Evolutionary conservation across 1,284 basidiomycete genomes (phyloP).

Genomic region (Trichosporon ovoides): DNA sequence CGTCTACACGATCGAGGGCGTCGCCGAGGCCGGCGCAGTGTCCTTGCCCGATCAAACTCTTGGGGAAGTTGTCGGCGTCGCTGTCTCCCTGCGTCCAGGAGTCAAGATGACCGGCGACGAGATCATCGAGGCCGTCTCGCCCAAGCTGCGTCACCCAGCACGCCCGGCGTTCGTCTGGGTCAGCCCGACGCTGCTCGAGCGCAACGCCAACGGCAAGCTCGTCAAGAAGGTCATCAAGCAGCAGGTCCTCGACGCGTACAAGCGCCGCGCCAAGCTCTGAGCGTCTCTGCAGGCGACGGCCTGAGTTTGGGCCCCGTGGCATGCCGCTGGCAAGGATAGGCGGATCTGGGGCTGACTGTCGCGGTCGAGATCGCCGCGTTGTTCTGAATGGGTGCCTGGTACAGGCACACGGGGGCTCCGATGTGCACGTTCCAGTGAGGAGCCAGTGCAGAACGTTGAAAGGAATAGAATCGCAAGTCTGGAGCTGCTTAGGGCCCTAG

Average conservation of each 20-base stretch:
- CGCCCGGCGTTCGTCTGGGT: conserved; percentile 17
- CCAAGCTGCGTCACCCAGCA: conserved; percentile 17
- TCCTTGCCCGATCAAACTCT: conserved; percentile 34
- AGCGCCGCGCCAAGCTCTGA: conserved; percentile 10
- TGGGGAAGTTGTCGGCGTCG: conserved; percentile 40
- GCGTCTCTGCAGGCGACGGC: no score
- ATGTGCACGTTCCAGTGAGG: no score
- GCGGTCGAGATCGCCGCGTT: no score
- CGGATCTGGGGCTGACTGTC: no score
- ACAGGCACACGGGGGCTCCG: no score
- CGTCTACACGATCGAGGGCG: conserved; percentile 28
- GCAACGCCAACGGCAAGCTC: conserved; percentile 18
- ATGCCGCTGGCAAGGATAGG: no score
- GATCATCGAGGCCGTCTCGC: conserved; percentile 4
- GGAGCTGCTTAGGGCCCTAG: no score
- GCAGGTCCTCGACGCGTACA: conserved; percentile 28
- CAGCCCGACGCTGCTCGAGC: conserved; percentile 9
- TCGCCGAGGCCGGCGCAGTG: conserved; percentile 38
- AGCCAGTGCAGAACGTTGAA: no score
- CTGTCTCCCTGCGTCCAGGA: conserved; percentile 28
- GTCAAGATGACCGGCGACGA: neutral
- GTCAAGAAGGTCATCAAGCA: conserved; percentile 16
- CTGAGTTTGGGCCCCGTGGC: no score
- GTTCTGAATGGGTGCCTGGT: no score
- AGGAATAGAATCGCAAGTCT: no score